Conservation (phyloP, 805 yeast species). For the Hanseniaspora meyeri region DNA sequence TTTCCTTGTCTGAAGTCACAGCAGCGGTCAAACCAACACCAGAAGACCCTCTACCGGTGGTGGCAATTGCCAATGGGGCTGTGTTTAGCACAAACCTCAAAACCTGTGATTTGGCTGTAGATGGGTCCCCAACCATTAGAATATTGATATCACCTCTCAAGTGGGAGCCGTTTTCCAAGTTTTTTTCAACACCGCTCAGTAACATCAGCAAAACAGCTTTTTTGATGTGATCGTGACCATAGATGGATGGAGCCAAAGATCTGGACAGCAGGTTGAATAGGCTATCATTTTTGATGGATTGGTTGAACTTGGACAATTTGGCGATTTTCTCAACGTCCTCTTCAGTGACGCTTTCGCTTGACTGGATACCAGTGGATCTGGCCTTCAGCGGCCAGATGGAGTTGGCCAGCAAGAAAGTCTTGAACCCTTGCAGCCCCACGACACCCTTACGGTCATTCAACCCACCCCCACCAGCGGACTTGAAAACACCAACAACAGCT, state of each 20-base stretch:
- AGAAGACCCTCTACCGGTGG: constrained; percentile 98
- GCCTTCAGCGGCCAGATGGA: constrained; percentile 82
- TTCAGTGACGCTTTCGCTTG: constrained; percentile 58
- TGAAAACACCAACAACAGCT: constrained; percentile 66
- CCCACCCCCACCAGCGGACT: constrained; percentile 81
- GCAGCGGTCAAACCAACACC: constrained; percentile 99
- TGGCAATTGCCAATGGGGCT: constrained; percentile 89
- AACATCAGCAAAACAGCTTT: constrained; percentile 83
- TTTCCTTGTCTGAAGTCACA: constrained; percentile 88
- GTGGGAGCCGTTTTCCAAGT: constrained; percentile 88
- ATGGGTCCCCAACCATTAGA: constrained; percentile 96
- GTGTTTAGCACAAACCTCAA: constrained; percentile 90
- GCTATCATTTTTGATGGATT: constrained; percentile 53
- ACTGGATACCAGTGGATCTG: constrained; percentile 72
- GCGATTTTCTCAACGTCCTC: constrained; percentile 78
- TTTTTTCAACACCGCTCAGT: constrained; percentile 88
- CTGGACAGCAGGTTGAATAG: constrained; percentile 62
- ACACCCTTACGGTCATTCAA: constrained; percentile 30
- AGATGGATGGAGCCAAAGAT: constrained; percentile 91
- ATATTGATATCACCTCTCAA: constrained; percentile 95
- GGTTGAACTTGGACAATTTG: constrained; percentile 53
- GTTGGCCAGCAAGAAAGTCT: constrained; percentile 74
- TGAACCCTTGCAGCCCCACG: constrained; percentile 45
- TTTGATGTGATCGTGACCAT: constrained; percentile 83
- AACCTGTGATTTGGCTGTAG: constrained; percentile 95